A percentile compares a stretch with the other conserved stretches of the same genome.
Conservation (phyloP, 441 rosid species). For the Populus hybrid region DNA sequence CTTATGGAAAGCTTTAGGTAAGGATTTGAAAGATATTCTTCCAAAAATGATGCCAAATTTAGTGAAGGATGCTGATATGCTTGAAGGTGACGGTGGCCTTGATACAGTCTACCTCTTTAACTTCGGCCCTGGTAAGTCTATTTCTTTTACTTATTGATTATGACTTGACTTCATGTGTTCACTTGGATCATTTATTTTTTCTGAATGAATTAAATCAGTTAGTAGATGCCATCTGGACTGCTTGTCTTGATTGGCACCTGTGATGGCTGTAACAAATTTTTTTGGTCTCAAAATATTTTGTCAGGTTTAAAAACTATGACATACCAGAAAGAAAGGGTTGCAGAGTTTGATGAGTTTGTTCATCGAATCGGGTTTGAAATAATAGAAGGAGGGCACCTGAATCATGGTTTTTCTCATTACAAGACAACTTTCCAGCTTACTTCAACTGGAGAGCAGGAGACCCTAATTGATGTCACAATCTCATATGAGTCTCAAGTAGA, state of each 20-base stretch:
- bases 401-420: slow-evolving; percentile 32
- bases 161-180: neutral
- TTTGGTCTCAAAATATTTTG: neutral
- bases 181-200: neutral
- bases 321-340: slow-evolving; percentile 39
- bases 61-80: slow-evolving; percentile 26
- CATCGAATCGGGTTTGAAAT: slow-evolving; percentile 32
- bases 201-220: neutral
- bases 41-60: slow-evolving; percentile 26
- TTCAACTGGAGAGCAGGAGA: slow-evolving; percentile 21
- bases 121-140: slow-evolving; percentile 33
- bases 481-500: slow-evolving; percentile 25
- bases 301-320: slow-evolving; percentile 25
- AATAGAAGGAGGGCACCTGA: slow-evolving; percentile 37
- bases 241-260: neutral
- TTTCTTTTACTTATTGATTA: neutral
- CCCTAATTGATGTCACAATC: slow-evolving; percentile 23
- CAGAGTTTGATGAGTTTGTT: slow-evolving; percentile 29
- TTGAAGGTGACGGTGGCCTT: slow-evolving; percentile 45
- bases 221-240: neutral
- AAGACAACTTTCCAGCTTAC: slow-evolving; percentile 28
- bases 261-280: neutral
- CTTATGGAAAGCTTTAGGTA: slow-evolving; percentile 34
- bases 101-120: slow-evolving; percentile 30
- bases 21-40: slow-evolving; percentile 25